Evolutionary conservation across 352 stramenopile species (phyloP), one percentile per base, ranked within the genome.

Genomic region (Globisporangium megalacanthum): DNA sequence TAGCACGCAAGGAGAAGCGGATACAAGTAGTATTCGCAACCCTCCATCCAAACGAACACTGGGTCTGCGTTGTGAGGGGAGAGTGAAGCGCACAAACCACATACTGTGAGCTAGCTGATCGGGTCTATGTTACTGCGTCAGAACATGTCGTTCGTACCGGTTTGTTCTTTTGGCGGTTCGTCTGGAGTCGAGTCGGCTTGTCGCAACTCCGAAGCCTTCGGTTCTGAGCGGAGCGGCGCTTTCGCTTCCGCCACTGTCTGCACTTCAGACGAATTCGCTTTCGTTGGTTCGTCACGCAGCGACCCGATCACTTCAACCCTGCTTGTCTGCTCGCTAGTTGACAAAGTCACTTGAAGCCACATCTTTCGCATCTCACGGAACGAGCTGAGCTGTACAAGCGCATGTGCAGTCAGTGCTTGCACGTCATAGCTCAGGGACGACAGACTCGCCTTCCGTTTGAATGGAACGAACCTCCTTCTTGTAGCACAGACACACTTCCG

Each of bases 401-500:
- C 25, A 29, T 29, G 25, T 29, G 25, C 25, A 29, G 25, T 29
- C 25, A 29, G 25, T 41, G 20, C 14, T 7, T 19, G 22, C 57
- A 22, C 42, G 4, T 17, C 17, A 14, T 41, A 45, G 25, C 15
- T 55, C 17, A 13, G 3, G n/a, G 41, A 33, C 58, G 1, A 29
- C 51, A 56, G 19, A 59, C 25, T 29, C 25, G 25, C 25, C 25
- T 29, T 29, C 25, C 25, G 25, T 29, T 29, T 29, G 41, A 15
- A 44, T 29, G 15, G n/a, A 48, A 52, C 65, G 19, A 59, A 91
- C 81, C 66, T 83, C 77, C 51, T 91, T 92, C 60, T 88, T 90
- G 73, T 95, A 95, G 53, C 76, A 81, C 4, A 95, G 54, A 39
- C 69, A 85, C 6, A 95, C 72, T 64, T 95, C 85, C 29, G 79